Evolutionary conservation across 805 yeast genomes (phyloP).

Genomic region (Kodamaea fukazawae): DNA sequence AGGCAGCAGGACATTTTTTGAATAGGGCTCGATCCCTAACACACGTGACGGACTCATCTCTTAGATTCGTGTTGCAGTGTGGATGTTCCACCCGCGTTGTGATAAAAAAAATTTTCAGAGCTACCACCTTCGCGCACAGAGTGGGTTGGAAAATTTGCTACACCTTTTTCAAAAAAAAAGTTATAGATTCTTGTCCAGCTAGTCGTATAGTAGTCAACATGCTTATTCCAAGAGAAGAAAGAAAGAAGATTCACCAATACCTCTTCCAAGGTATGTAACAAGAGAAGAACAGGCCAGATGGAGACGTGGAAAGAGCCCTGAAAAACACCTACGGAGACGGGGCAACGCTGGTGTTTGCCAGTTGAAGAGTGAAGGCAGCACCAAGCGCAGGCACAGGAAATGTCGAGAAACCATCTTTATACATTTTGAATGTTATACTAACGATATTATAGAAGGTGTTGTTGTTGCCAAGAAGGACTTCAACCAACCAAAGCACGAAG

Average conservation of each 20-base stretch:
- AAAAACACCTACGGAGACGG: no score
- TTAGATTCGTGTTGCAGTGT: background rate
- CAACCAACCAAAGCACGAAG: constrained; percentile 97
- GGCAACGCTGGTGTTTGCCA: no score
- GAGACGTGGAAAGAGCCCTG: no score
- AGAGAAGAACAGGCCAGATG: no score
- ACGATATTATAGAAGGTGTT: constrained; percentile 82
- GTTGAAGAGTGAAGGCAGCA: no score
- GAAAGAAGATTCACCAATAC: constrained; percentile 98
- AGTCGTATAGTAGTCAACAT: constrained; percentile 41
- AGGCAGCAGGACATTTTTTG: no score
- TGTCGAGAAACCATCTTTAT: no score
- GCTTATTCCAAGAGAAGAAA: constrained; percentile 99
- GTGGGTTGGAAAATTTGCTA: constrained; percentile 1
- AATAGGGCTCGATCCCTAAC: no score
- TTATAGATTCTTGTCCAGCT: constrained; percentile 10
- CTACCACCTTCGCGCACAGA: background rate
- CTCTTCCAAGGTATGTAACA: constrained; percentile 90
- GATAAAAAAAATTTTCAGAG: background rate
- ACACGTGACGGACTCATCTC: no score
- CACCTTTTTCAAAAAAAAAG: constrained; percentile 3
- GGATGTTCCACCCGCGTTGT: background rate
- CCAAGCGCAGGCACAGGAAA: no score
- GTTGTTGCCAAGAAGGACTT: constrained; percentile 99
- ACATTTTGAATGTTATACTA: constrained; percentile 27